phyloP scores from a whole-genome alignment of 2,329 filamentous ascomycete species.

The Ascochyta rabiei region DNA sequence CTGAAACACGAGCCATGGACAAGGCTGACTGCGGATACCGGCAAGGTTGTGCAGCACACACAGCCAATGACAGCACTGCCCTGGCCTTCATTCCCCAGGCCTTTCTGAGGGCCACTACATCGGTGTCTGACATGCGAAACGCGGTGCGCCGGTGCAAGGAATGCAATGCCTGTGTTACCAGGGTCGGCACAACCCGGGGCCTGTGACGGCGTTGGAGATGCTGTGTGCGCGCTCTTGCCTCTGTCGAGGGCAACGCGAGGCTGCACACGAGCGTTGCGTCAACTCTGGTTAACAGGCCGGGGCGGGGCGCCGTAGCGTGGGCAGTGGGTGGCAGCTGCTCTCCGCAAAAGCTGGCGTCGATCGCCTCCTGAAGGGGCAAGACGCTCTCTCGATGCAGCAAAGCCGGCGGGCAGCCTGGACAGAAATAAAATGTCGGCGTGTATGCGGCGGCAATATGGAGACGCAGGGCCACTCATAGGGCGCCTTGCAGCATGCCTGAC shows the following conservation, averaged over 20 bases:
- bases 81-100: slow-evolving; percentile 10
- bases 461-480: slow-evolving; percentile 7
- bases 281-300: slow-evolving; percentile 2
- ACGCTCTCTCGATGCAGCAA: slow-evolving; percentile 2
- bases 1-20: slow-evolving; percentile 10
- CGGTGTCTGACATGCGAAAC: slow-evolving; percentile 13
- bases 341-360: slow-evolving; percentile 18
- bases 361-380: slow-evolving; percentile 16
- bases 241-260: neutral
- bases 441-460: slow-evolving; percentile 20
- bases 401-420: slow-evolving; percentile 7
- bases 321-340: slow-evolving; percentile 8
- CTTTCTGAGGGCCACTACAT: slow-evolving; percentile 8
- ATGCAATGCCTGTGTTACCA: slow-evolving; percentile 2
- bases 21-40: slow-evolving; percentile 11
- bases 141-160: slow-evolving; percentile 1
- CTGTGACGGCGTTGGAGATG: slow-evolving; percentile 8
- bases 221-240: neutral
- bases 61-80: slow-evolving; percentile 1
- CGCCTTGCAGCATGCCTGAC: slow-evolving; percentile 13
- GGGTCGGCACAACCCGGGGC: slow-evolving; percentile 1
- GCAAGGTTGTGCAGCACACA: neutral
- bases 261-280: slow-evolving; percentile 3
- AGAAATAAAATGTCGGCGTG: slow-evolving; percentile 18
- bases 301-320: slow-evolving; percentile 13